These are phyloP conservation scores for Mariannaea sp. DNA, from an alignment of 2,329 filamentous ascomycete genomes.

Conservation along the genomic window DNA sequence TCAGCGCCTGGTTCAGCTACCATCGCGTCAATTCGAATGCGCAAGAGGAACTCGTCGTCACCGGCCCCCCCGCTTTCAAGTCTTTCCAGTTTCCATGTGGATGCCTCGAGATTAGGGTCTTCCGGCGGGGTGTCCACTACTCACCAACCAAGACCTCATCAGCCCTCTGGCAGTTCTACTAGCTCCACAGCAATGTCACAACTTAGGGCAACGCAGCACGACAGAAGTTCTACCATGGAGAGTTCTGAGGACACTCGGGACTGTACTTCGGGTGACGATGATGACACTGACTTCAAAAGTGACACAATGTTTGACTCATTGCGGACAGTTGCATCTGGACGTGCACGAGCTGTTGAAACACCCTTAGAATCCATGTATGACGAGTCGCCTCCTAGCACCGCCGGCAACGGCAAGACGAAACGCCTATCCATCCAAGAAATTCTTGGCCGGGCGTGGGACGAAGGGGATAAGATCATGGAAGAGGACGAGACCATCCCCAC, in stretches of 20 bases:
- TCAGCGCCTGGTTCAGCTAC: conserved; percentile 35
- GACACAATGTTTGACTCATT: conserved; percentile 79
- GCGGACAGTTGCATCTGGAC: conserved; percentile 71
- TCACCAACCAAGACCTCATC: conserved; percentile 46
- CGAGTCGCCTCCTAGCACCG: conserved; percentile 70
- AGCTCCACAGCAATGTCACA: conserved; percentile 51
- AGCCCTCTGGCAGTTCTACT: conserved; percentile 50
- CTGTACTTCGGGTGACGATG: conserved; percentile 71
- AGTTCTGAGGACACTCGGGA: conserved; percentile 71
- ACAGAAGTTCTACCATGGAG: conserved; percentile 62
- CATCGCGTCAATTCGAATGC: conserved; percentile 35
- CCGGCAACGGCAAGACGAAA: conserved; percentile 57
- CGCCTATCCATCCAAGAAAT: conserved; percentile 65
- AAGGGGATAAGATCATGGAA: conserved; percentile 62
- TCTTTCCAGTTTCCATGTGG: conserved; percentile 60
- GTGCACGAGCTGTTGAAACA: conserved; percentile 68
- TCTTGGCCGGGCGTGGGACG: conserved; percentile 59
- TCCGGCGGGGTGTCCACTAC: conserved; percentile 45
- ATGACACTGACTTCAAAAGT: conserved; percentile 78
- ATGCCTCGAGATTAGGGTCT: conserved; percentile 54
- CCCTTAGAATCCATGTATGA: conserved; percentile 82
- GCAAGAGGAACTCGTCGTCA: conserved; percentile 56
- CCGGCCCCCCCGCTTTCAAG: conserved; percentile 60
- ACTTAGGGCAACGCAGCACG: conserved; percentile 40
- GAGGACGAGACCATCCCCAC: conserved; percentile 64